Percentiles rank a stretch among this genome's conserved stretches.
Evolutionary conservation across 139 green algal species (phyloP).

Genomic region (Tetradesmus obliquus): DNA sequence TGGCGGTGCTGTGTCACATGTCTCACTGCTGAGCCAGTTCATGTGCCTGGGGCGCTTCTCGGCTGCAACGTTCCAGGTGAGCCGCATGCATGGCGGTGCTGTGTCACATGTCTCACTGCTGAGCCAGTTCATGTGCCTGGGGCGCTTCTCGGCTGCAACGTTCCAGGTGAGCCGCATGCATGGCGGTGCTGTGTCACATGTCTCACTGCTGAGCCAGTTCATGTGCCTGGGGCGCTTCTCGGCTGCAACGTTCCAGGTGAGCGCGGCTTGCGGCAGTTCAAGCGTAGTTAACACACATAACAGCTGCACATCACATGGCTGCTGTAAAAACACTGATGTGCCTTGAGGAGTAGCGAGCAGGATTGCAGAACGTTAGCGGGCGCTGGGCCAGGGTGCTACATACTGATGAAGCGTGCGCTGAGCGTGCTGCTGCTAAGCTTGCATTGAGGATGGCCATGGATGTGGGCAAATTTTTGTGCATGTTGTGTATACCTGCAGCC

Average conservation of each 20-base stretch:
- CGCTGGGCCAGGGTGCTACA: slow-evolving; percentile 28
- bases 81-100: no score
- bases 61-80: slow-evolving; percentile 94
- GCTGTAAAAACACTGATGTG: no score
- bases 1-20: slow-evolving; percentile 63
- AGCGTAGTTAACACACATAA: no score
- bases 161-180: slow-evolving; percentile 98
- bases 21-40: slow-evolving; percentile 90
- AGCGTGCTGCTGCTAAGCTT: slow-evolving; percentile 71
- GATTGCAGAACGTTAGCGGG: slow-evolving; percentile 61
- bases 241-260: slow-evolving; percentile 9
- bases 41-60: slow-evolving; percentile 94
- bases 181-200: slow-evolving; percentile 63
- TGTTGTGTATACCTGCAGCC: slow-evolving; percentile 91
- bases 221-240: slow-evolving; percentile 94
- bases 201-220: slow-evolving; percentile 90
- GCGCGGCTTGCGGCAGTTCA: no score
- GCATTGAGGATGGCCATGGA: slow-evolving; percentile 87
- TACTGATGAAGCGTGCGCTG: background rate
- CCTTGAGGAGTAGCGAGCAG: no score
- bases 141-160: slow-evolving; percentile 90
- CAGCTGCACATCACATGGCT: no score
- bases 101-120: slow-evolving; percentile 76
- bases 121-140: slow-evolving; percentile 92
- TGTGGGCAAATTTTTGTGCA: slow-evolving; percentile 92